A percentile compares a stretch with the other conserved stretches of the same genome.
Evolutionary conservation across 148 eudicot genomes (phyloP).

Genomic region (Euryodendron excelsum): DNA sequence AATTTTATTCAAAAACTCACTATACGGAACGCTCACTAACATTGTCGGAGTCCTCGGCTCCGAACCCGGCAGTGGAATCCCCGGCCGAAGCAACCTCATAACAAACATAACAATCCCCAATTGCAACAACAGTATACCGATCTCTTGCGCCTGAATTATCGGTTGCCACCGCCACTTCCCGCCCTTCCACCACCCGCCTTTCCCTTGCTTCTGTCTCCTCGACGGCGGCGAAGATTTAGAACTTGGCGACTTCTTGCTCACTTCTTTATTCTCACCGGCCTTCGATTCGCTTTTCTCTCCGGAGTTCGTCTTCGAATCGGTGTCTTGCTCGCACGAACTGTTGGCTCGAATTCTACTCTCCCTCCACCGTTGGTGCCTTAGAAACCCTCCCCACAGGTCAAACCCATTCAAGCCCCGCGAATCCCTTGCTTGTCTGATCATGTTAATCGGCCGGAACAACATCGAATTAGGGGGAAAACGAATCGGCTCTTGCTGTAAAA

Average conservation of each 20-base stretch:
- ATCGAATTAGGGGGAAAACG: slow-evolving; percentile 14
- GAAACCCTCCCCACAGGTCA: slow-evolving; percentile 21
- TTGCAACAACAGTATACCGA: slow-evolving; percentile 67
- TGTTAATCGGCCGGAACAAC: slow-evolving; percentile 20
- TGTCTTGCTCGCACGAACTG: slow-evolving; percentile 60
- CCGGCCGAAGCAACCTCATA: slow-evolving; percentile 73
- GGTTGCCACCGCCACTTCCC: slow-evolving; percentile 79
- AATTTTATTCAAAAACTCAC: slow-evolving; percentile 77
- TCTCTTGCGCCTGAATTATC: slow-evolving; percentile 75
- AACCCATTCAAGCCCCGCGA: slow-evolving; percentile 20
- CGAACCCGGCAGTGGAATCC: slow-evolving; percentile 68
- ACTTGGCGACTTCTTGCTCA: slow-evolving; percentile 24
- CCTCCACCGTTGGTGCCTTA: slow-evolving; percentile 20
- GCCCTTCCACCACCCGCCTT: slow-evolving; percentile 45
- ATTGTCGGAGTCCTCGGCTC: slow-evolving; percentile 60
- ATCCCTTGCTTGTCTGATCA: slow-evolving; percentile 39
- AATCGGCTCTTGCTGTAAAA: slow-evolving; percentile 23
- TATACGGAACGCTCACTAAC: slow-evolving; percentile 75
- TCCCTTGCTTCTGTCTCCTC: slow-evolving; percentile 56
- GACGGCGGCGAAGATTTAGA: slow-evolving; percentile 31
- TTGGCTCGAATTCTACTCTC: slow-evolving; percentile 39
- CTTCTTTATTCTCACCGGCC: slow-evolving; percentile 38
- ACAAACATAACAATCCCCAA: slow-evolving; percentile 77
- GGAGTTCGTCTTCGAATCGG: slow-evolving; percentile 30
- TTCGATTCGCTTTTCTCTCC: slow-evolving; percentile 37